Evolutionary conservation across 805 yeast genomes (phyloP), one percentile per base, ranked within the genome.

Genomic region (Ogataea kodamae): DNA sequence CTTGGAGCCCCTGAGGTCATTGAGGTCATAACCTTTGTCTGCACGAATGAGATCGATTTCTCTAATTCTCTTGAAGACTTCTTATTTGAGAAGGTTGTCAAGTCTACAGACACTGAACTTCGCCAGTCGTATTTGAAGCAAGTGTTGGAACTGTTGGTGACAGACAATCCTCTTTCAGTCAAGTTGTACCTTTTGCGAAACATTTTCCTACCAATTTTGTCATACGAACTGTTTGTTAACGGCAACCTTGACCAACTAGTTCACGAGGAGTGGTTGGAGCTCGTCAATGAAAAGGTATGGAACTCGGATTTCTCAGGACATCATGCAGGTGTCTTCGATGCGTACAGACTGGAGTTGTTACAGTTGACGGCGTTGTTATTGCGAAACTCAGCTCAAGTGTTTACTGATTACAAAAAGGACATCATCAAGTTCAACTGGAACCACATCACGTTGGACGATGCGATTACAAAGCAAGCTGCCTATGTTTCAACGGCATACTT

Each of bases 351-450:
- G 42, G 92, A 85, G 39, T 62, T 90, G 6, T 65, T 92, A 14
- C 95, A 89, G 46, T 58, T 88, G 53, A 82, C 97, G 0, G 78
- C 96, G 0, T 61, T 82, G 26, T 61, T 92, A 26, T 74, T 88
- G 16, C 78, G 79, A 50, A 74, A 77, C 59, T 78, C 84, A 1
- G 78, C 95, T 0, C 57, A 62, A 0, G 59, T 68, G 8, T 68
- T 86, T 16, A 62, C 72, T 6, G 81, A 76, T 10, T 69, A 74
- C 45, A 69, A 84, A 25, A 90, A 87, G 52, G 95, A 88, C 48
- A 76, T 92, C 25, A 86, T 92, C 57, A 87, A 86, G 56, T 92
- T 88, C 62, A 83, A 88, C 48, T 92, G 99, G 99, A 84, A 85
- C 46, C 84, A 80, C 50, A 81, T 92, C 52, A 86, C 86, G 47